These are phyloP conservation scores for Pythium sukuiense DNA, from an alignment of 352 stramenopile genomes.

Conservation along the genomic window DNA sequence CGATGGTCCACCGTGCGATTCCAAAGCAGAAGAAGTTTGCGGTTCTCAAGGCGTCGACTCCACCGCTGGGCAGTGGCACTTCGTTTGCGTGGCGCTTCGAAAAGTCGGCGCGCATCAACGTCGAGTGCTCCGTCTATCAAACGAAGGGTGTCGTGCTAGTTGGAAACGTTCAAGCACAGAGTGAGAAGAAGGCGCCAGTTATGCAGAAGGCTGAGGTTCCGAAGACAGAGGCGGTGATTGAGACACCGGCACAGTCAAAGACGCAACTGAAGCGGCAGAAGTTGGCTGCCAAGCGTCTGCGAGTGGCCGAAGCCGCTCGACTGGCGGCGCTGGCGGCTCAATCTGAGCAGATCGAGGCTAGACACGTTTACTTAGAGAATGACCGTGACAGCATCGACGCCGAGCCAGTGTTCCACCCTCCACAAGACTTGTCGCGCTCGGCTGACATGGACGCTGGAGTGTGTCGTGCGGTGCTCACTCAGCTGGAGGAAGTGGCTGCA, in stretches of 20 bases:
- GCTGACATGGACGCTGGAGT: slow-evolving; percentile 51
- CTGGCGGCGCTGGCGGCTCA: slow-evolving; percentile 24
- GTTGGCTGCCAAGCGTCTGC: background rate
- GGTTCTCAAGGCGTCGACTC: slow-evolving; percentile 25
- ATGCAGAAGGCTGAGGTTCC: slow-evolving; percentile 1
- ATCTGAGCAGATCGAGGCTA: slow-evolving; percentile 2
- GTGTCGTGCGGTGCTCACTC: slow-evolving; percentile 47
- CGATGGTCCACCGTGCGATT: slow-evolving; percentile 6
- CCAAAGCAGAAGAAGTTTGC: slow-evolving; percentile 1
- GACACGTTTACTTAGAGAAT: slow-evolving; percentile 23
- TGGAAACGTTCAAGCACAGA: slow-evolving; percentile 16
- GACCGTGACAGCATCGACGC: slow-evolving; percentile 12
- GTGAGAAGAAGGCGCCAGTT: slow-evolving; percentile 4
- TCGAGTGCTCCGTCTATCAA: slow-evolving; percentile 45
- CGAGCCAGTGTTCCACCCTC: slow-evolving; percentile 42
- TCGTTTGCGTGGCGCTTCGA: slow-evolving; percentile 41
- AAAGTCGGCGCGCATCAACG: slow-evolving; percentile 20
- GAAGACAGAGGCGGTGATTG: background rate
- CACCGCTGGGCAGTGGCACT: slow-evolving; percentile 28
- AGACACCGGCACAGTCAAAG: slow-evolving; percentile 4
- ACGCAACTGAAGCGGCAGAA: slow-evolving; percentile 13
- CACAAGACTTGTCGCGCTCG: slow-evolving; percentile 31
- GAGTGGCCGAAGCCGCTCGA: slow-evolving; percentile 1
- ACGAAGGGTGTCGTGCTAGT: slow-evolving; percentile 34
- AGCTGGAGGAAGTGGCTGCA: slow-evolving; percentile 46